Evolutionary conservation across 2,329 filamentous ascomycete genomes (phyloP).

Genomic region (Aspergillus sp.): DNA sequence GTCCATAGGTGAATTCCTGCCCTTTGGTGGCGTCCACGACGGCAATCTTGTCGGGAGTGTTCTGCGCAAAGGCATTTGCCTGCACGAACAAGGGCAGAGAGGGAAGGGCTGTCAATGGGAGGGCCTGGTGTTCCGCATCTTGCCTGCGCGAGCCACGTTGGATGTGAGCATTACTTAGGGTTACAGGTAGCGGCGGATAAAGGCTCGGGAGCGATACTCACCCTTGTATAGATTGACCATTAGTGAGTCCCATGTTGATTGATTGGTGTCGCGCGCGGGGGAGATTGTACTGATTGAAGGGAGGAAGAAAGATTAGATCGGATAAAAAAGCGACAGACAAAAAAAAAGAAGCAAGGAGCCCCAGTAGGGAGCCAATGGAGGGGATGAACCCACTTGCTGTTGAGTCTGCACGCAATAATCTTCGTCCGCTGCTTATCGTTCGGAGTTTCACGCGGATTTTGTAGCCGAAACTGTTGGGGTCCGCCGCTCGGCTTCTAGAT

Average conservation of each 20-base stretch:
- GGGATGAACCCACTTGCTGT: neutral
- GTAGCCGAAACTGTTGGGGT: neutral
- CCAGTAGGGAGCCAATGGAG: neutral
- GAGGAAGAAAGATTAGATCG: neutral
- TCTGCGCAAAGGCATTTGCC: constrained; percentile 38
- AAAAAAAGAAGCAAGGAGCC: neutral
- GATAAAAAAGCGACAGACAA: neutral
- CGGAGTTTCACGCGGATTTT: neutral
- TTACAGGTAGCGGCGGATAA: neutral
- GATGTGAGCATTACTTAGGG: constrained; percentile 13
- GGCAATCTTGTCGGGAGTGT: constrained; percentile 39
- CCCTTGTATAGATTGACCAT: constrained; percentile 1
- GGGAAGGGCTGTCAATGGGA: constrained; percentile 33
- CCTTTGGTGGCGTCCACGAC: constrained; percentile 43
- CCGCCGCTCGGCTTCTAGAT: neutral
- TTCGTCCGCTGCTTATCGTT: constrained; percentile 1
- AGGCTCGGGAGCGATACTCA: neutral
- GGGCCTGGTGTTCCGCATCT: neutral
- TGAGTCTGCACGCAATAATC: neutral
- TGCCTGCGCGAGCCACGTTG: neutral
- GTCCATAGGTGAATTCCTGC: constrained; percentile 43
- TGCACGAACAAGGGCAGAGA: constrained; percentile 44
- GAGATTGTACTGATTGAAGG: neutral
- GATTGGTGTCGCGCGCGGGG: neutral
- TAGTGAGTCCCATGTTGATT: constrained; percentile 1